Evolutionary conservation across 495 filamentous ascomycete genomes (phyloP).

Genomic region (Podospora appendiculata): DNA sequence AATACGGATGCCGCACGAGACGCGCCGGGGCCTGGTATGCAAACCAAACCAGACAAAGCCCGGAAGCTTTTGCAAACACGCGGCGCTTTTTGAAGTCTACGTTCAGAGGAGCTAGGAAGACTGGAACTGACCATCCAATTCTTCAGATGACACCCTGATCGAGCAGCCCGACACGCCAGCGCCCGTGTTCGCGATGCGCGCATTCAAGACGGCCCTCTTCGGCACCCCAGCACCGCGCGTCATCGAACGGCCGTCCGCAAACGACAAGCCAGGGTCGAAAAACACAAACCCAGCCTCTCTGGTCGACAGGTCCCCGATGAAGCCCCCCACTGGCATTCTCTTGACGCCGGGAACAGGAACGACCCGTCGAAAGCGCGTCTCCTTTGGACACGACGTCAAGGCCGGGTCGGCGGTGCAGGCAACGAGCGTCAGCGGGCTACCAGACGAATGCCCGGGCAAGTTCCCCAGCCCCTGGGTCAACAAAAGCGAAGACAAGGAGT

Average conservation of each 20-base stretch:
- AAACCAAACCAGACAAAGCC: too few species aligned
- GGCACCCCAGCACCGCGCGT: conserved; percentile 60
- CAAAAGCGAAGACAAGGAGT: conserved; percentile 9
- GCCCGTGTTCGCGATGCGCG: conserved; percentile 87
- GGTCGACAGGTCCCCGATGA: conserved; percentile 29
- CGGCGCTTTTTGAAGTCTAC: too few species aligned
- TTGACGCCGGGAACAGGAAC: conserved; percentile 80
- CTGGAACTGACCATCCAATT: not conserved
- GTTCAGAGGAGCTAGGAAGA: too few species aligned
- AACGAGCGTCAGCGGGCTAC: conserved; percentile 39
- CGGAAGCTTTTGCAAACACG: too few species aligned
- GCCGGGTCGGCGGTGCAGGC: conserved; percentile 22
- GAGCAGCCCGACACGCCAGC: conserved; percentile 88
- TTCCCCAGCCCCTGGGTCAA: conserved; percentile 54
- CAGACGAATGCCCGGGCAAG: conserved; percentile 49
- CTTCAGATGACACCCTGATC: conserved; percentile 36
- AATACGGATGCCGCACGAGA: conserved; percentile 22
- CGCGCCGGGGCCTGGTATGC: conserved; percentile 19
- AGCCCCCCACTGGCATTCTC: conserved; percentile 54
- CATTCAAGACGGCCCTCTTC: conserved; percentile 85
- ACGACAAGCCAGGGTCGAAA: conserved; percentile 19
- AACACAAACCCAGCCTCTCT: conserved; percentile 3
- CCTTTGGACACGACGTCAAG: conserved; percentile 62
- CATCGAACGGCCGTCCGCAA: not conserved
- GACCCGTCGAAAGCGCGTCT: conserved; percentile 78